Evolutionary conservation across 805 yeast species (phyloP).

Genomic region (Blastobotrys robertii): DNA sequence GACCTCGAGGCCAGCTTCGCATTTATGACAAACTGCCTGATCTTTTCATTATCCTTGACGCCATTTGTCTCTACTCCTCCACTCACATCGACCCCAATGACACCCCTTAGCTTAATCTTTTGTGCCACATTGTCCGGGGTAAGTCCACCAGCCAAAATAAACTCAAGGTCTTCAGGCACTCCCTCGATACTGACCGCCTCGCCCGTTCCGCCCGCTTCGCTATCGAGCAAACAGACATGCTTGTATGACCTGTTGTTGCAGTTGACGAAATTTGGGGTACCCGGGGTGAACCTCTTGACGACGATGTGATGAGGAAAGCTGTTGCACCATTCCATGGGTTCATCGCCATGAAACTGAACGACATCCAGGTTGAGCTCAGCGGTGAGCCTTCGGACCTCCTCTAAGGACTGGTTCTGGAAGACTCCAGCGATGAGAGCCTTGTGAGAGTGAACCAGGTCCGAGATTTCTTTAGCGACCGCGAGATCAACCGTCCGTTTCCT

Average conservation of each 20-base stretch:
- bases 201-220: constrained; percentile 92
- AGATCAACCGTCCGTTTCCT: constrained; percentile 58
- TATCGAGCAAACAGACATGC: constrained; percentile 60
- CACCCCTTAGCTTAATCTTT: constrained; percentile 46
- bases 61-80: constrained; percentile 89
- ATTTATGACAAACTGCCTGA: constrained; percentile 44
- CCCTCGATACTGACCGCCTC: constrained; percentile 32
- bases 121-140: constrained; percentile 57
- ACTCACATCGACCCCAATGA: constrained; percentile 88
- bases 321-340: constrained; percentile 39
- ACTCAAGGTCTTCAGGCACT: constrained; percentile 32
- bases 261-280: constrained; percentile 30
- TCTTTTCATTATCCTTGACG: constrained; percentile 56
- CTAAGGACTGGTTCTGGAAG: constrained; percentile 69
- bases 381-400: constrained; percentile 41
- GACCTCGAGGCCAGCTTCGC: too few relatives aligned
- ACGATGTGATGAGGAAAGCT: constrained; percentile 42
- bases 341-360: constrained; percentile 83
- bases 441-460: constrained; percentile 23
- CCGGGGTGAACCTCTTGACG: constrained; percentile 63
- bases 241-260: constrained; percentile 32
- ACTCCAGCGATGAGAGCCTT: constrained; percentile 85
- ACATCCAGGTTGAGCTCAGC: constrained; percentile 50
- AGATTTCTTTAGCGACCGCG: constrained; percentile 38
- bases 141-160: constrained; percentile 83